Conservation (phyloP, 164 flowering plant species). For the Stephania japonica region DNA sequence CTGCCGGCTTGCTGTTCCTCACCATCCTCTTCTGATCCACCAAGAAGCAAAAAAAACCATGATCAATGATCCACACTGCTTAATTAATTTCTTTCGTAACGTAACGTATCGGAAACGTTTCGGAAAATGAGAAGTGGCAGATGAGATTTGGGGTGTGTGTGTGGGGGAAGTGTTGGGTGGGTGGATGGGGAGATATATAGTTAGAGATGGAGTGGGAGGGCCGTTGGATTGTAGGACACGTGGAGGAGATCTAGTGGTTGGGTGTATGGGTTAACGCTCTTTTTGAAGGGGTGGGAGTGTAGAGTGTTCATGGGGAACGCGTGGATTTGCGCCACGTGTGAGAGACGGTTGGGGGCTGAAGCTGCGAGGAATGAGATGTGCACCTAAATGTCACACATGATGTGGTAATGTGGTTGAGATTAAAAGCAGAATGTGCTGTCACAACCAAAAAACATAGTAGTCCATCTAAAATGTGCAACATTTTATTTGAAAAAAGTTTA, state of each 20-base stretch:
- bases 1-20: conserved; percentile 62
- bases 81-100: not conserved
- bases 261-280: not conserved
- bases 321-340: not conserved
- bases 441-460: no score
- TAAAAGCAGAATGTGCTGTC: no score
- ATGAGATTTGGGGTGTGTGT: no score
- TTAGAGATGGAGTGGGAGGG: not conserved
- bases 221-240: not conserved
- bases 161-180: not conserved
- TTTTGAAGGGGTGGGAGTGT: not conserved
- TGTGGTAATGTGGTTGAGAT: not conserved
- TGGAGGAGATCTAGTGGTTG: not conserved
- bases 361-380: not conserved
- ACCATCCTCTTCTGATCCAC: conserved; percentile 65
- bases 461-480: no score
- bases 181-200: not conserved
- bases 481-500: no score
- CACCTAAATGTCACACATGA: not conserved
- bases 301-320: not conserved
- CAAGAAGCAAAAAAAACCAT: conserved; percentile 80
- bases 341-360: not conserved
- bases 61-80: not conserved
- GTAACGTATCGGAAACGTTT: not conserved
- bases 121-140: no score